Evolutionary conservation across 176 grass and related monocot species (phyloP).

Genomic region (Raddia distichophylla): DNA sequence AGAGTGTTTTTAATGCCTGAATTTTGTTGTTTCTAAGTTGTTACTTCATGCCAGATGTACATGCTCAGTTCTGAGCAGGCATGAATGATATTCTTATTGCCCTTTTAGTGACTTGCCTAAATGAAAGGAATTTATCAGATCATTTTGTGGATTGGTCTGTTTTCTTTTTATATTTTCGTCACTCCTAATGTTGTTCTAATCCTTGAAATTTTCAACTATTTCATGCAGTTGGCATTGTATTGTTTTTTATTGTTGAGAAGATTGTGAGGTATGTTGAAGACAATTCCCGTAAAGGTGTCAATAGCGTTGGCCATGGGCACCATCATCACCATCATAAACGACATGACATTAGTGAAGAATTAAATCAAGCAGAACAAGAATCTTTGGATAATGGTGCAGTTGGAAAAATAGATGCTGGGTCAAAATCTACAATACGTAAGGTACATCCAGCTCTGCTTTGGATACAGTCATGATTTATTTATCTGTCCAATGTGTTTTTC

Average conservation of each 20-base stretch:
- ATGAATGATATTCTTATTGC: constrained; percentile 2
- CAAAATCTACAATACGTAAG: constrained; percentile 71
- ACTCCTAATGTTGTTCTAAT: constrained; percentile 21
- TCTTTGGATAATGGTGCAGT: constrained; percentile 32
- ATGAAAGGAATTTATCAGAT: not conserved
- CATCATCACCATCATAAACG: constrained; percentile 80
- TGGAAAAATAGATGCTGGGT: constrained; percentile 47
- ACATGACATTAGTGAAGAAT: constrained; percentile 38
- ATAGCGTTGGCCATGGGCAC: constrained; percentile 61
- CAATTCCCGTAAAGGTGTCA: constrained; percentile 54
- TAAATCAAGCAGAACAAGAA: constrained; percentile 15
- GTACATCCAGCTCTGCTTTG: constrained; percentile 44
- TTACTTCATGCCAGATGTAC: not conserved
- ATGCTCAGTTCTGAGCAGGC: not conserved
- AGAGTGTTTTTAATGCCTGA: not conserved
- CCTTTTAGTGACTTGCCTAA: not conserved
- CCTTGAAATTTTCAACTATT: constrained; percentile 20
- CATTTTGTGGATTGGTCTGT: not conserved
- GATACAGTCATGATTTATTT: not conserved
- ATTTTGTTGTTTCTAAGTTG: constrained; percentile 15
- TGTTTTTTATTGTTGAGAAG: constrained; percentile 97
- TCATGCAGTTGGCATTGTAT: constrained; percentile 88
- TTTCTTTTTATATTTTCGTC: constrained; percentile 13
- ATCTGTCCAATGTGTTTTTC: constrained; percentile 20
- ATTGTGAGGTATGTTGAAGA: constrained; percentile 96